These are phyloP conservation scores for Cordyceps farinosa DNA, from an alignment of 2,329 filamentous ascomycete genomes.

Conservation along the genomic window DNA sequence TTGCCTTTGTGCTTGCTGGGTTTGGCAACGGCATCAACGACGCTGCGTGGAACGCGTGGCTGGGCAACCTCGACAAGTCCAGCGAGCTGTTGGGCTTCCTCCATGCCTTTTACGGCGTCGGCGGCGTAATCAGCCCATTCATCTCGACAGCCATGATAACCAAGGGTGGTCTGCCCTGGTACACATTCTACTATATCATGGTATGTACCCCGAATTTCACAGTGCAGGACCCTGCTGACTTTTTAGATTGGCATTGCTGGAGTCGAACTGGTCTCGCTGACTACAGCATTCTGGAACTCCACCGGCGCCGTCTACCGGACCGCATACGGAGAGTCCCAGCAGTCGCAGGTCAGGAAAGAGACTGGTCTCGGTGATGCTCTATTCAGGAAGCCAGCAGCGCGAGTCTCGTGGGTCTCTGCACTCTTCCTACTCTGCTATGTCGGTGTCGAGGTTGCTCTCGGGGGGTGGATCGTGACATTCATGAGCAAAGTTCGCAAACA, in stretches of 20 bases:
- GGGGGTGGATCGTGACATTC: conserved; percentile 81
- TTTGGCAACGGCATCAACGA: conserved; percentile 67
- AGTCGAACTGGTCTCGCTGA: conserved; percentile 50
- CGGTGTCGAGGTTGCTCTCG: conserved; percentile 70
- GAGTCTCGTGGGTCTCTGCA: conserved; percentile 66
- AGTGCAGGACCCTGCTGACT: neutral
- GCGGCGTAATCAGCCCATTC: conserved; percentile 65
- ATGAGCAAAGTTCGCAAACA: conserved; percentile 74
- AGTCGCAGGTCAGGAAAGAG: conserved; percentile 17
- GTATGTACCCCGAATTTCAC: conserved; percentile 35
- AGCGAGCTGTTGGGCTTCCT: conserved; percentile 68
- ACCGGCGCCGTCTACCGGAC: conserved; percentile 21
- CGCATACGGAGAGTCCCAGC: conserved; percentile 16
- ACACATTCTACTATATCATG: conserved; percentile 73
- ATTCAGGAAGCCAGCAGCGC: conserved; percentile 39
- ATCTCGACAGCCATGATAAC: conserved; percentile 69
- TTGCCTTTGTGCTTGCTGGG: conserved; percentile 63
- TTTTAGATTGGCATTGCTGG: conserved; percentile 49
- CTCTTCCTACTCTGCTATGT: conserved; percentile 74
- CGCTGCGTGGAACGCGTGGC: conserved; percentile 52
- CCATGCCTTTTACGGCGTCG: conserved; percentile 65
- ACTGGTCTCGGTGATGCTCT: conserved; percentile 32
- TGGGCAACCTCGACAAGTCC: conserved; percentile 64
- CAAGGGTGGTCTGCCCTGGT: conserved; percentile 60
- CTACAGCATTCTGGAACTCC: conserved; percentile 52